A percentile compares a stretch with the other conserved stretches of the same genome.
These are phyloP conservation scores for Kwoniella dejecticola DNA, from an alignment of 768 basidiomycete genomes.

Conservation along the genomic window DNA sequence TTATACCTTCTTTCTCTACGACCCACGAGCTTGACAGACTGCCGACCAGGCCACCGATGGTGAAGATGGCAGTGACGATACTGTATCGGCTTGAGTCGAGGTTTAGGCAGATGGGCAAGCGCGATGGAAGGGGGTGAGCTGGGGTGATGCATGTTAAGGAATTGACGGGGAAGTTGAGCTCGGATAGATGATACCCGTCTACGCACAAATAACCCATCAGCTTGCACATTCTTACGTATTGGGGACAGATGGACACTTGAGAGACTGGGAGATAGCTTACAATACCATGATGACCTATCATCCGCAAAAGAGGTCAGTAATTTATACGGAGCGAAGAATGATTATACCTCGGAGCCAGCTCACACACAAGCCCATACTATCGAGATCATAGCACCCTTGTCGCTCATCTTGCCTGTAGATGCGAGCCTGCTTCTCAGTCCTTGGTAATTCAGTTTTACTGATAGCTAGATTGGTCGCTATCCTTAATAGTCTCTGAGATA, in stretches of 20 bases:
- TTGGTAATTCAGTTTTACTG: no score
- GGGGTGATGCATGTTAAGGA: slow-evolving; percentile 68
- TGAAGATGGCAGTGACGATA: slow-evolving; percentile 79
- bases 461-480: no score
- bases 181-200: slow-evolving; percentile 88
- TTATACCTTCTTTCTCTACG: slow-evolving; percentile 39
- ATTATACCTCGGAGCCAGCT: slow-evolving; percentile 9
- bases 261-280: slow-evolving; percentile 28
- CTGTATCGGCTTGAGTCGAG: slow-evolving; percentile 79
- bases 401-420: slow-evolving; percentile 18
- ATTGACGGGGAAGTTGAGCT: slow-evolving; percentile 82
- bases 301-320: no score
- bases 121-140: slow-evolving; percentile 31
- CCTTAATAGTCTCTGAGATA: no score
- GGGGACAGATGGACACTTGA: no score
- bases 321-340: no score
- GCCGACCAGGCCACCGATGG: slow-evolving; percentile 80
- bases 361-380: slow-evolving; percentile 49
- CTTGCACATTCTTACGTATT: no score
- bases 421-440: no score
- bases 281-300: slow-evolving; percentile 55
- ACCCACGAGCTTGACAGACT: slow-evolving; percentile 39
- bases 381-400: slow-evolving; percentile 23
- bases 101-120: slow-evolving; percentile 72
- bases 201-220: no score